These are phyloP conservation scores for Alternaria panax DNA, from an alignment of 2,329 filamentous ascomycete species.

Conservation along the genomic window DNA sequence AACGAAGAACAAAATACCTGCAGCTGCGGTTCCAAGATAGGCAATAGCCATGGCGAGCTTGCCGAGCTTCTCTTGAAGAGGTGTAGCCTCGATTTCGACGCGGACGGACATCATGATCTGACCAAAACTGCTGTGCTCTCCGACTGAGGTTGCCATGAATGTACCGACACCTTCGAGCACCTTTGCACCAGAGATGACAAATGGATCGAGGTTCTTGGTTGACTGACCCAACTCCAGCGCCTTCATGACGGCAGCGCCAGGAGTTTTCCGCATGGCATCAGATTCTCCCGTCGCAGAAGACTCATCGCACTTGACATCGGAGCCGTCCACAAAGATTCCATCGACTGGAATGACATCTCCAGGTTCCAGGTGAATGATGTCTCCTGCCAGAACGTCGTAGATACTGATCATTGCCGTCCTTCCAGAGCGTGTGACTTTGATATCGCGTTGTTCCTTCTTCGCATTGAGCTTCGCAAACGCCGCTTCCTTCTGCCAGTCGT, in stretches of 20 bases:
- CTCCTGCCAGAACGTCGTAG: conserved; percentile 71
- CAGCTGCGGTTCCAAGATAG: conserved; percentile 56
- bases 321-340: conserved; percentile 71
- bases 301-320: conserved; percentile 73
- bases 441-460: conserved; percentile 47
- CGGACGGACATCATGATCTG: conserved; percentile 65
- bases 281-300: conserved; percentile 77
- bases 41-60: conserved; percentile 60
- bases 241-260: conserved; percentile 66
- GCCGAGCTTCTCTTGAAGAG: conserved; percentile 63
- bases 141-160: conserved; percentile 63
- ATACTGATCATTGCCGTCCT: conserved; percentile 65
- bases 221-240: conserved; percentile 60
- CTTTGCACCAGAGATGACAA: conserved; percentile 67
- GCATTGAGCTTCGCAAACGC: conserved; percentile 46
- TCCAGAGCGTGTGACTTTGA: conserved; percentile 65
- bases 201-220: conserved; percentile 66
- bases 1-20: conserved; percentile 49
- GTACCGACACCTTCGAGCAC: conserved; percentile 61
- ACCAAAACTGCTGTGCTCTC: conserved; percentile 63
- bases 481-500: conserved; percentile 49
- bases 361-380: conserved; percentile 72
- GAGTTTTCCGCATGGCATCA: conserved; percentile 71
- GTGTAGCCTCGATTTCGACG: conserved; percentile 61
- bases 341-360: conserved; percentile 75